These are phyloP conservation scores for Pyrus hybrid DNA, from an alignment of 331 rosid genomes.

Conservation along the genomic window DNA sequence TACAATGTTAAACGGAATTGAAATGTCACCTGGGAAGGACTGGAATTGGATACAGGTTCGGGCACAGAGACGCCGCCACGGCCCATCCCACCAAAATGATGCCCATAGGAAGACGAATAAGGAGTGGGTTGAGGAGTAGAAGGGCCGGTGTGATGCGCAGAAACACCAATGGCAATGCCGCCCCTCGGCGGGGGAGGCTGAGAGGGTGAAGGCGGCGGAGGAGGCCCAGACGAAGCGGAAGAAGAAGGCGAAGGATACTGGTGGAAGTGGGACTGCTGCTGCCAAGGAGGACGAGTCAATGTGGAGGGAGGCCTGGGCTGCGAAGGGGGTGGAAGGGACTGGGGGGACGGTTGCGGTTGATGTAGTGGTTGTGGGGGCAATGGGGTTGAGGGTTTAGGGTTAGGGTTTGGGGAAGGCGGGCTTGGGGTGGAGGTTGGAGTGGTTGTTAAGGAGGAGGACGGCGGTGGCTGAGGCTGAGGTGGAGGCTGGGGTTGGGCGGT, in stretches of 20 bases:
- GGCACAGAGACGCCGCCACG: conserved; percentile 44
- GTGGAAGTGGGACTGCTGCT: conserved; percentile 39
- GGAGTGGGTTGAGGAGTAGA: conserved; percentile 51
- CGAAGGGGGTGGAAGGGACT: conserved; percentile 27
- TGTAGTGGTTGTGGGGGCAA: not conserved
- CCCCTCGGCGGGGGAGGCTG: conserved; percentile 38
- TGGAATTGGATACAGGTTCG: conserved; percentile 44
- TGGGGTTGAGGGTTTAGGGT: conserved; percentile 29
- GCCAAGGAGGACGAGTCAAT: conserved; percentile 41
- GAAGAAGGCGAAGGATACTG: conserved; percentile 40
- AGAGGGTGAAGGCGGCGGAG: conserved; percentile 32
- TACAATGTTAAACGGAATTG: not conserved
- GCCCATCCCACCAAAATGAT: conserved; percentile 68
- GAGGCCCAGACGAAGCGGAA: conserved; percentile 28
- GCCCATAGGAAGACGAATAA: conserved; percentile 61
- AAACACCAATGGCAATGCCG: conserved; percentile 70
- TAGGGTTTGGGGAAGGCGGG: conserved; percentile 9
- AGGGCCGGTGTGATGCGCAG: conserved; percentile 55
- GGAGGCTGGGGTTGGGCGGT: conserved; percentile 2
- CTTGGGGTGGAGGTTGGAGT: conserved; percentile 12
- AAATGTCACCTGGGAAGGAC: conserved; percentile 45
- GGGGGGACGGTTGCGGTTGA: conserved; percentile 6
- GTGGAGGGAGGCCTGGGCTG: conserved; percentile 47
- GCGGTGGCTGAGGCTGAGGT: not conserved
- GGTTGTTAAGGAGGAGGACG: not conserved